Evolutionary conservation across 1,139 yeast species (phyloP), one percentile per base, ranked within the genome.

Genomic region (Scheffersomyces lignicola): DNA sequence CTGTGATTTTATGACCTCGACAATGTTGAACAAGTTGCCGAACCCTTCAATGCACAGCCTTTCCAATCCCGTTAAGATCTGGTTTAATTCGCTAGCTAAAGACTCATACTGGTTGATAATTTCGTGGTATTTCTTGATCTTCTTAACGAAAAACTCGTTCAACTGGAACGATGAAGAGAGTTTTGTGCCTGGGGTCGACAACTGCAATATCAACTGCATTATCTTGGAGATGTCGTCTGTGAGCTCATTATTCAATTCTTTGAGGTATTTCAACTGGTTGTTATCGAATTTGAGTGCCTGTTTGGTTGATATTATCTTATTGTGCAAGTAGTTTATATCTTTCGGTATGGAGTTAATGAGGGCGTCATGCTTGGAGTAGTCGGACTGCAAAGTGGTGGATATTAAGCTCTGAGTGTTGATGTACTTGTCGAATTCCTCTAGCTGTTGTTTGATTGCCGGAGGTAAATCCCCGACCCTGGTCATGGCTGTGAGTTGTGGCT

Each of bases 381-480:
- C 84, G 16, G 81, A 74, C 43, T 80, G 79, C 40, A 92, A 67
- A 32, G 85, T 85, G 30, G 88, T 92, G 5, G 95, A 83, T 35
- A 86, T 83, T 39, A 83, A 76, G 38, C 84, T 86, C 62, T 92
- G 97, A 25, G 80, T 77, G 46, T 82, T 85, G 43, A 92, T 88
- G 55, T 88, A 90, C 36, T 78, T 77, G 57, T 92, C 96, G 39
- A 90, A 68, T 43, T 81, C 83, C 53, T 88, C 95, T 28, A 92
- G 69, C 54, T 88, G 73, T 37, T 54, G 87, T 48, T 78, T 82
- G 49, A 89, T 89, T 27, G 78, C 70, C 9, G 76, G 77, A 0
- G 97, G 95, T 31, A 92, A 70, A 46, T 90, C 97, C 9, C 85
- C 81, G 3, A 90, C 92, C 36, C 95, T 73, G 0, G 97, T 87